Conservation (phyloP, 2,329 filamentous ascomycete genomes). For the Venturia pyrina region DNA sequence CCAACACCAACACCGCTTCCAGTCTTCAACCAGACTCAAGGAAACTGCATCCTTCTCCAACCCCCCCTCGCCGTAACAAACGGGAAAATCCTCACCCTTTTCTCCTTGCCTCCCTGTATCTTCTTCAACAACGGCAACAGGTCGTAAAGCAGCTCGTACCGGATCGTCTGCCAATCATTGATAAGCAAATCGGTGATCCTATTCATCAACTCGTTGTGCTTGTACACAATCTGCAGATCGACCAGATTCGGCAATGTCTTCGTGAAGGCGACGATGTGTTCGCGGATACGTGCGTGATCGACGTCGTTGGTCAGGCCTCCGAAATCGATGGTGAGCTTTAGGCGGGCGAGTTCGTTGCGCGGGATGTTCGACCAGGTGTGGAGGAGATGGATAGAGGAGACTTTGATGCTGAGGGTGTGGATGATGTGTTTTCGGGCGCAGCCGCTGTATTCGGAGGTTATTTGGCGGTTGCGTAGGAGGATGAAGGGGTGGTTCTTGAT, state of each 20-base stretch:
- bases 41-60: background rate
- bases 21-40: background rate
- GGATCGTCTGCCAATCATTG: background rate
- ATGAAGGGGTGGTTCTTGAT: background rate
- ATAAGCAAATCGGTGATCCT: background rate
- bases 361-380: background rate
- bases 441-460: background rate
- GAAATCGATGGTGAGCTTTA: background rate
- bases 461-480: background rate
- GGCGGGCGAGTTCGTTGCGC: background rate
- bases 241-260: background rate
- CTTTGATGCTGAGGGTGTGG: background rate
- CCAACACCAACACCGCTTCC: background rate
- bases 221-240: background rate
- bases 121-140: background rate
- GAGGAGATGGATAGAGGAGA: background rate
- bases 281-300: background rate
- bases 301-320: background rate
- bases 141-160: background rate
- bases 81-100: background rate
- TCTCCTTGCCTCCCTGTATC: background rate
- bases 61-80: background rate
- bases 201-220: background rate
- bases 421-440: background rate
- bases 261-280: background rate